phyloP scores from a whole-genome alignment of 1,284 basidiomycete genomes.

The Cystobasidium sp. region DNA sequence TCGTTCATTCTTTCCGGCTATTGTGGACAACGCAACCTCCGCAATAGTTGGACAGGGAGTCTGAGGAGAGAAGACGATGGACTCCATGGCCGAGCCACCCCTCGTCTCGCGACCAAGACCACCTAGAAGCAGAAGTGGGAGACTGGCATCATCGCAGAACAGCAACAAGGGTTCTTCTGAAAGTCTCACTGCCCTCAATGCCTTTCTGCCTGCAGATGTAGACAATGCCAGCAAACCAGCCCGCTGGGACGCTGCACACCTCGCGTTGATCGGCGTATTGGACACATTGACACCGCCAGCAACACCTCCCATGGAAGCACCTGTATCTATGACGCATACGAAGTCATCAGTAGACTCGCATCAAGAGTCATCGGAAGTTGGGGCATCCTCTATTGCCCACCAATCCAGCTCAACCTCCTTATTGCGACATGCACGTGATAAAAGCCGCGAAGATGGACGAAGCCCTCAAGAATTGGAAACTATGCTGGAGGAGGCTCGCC shows the following conservation, averaged over 20 bases:
- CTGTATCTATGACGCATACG: slow-evolving; percentile 79
- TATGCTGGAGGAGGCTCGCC: slow-evolving; percentile 58
- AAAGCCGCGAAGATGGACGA: neutral
- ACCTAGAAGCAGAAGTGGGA: slow-evolving; percentile 5
- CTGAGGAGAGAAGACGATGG: neutral
- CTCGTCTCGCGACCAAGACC: slow-evolving; percentile 5
- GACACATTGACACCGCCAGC: slow-evolving; percentile 43
- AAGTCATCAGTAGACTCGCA: slow-evolving; percentile 61
- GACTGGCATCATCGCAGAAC: slow-evolving; percentile 3
- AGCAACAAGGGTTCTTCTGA: neutral
- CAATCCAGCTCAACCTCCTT: neutral
- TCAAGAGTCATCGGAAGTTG: neutral
- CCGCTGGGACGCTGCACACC: slow-evolving; percentile 5
- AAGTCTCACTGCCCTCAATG: neutral
- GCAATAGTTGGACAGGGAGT: neutral
- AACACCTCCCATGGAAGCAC: slow-evolving; percentile 62
- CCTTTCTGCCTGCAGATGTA: neutral
- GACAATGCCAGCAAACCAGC: neutral
- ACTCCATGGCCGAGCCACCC: neutral
- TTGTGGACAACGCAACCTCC: too few relatives aligned
- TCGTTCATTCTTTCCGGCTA: too few relatives aligned
- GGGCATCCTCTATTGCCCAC: neutral
- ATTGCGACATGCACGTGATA: neutral
- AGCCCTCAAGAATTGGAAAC: slow-evolving; percentile 65
- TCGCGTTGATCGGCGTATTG: slow-evolving; percentile 37